A percentile compares a stretch with the other conserved stretches of the same genome.
These are phyloP conservation scores for Ustilago shanxiensis DNA, from an alignment of 1,284 basidiomycete species.

Conservation along the genomic window DNA sequence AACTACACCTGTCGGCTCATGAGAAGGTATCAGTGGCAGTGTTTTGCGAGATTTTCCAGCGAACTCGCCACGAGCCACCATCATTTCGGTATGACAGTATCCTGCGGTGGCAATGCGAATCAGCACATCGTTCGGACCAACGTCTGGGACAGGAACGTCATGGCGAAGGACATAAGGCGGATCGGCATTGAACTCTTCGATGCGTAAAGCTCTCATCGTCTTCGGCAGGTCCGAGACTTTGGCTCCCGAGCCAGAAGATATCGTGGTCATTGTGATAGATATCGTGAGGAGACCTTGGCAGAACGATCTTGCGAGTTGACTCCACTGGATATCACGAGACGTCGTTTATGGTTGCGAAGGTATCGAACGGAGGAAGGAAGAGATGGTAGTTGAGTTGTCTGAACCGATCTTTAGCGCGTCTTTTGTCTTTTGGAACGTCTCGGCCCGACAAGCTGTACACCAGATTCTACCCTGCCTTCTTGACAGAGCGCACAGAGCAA, in stretches of 20 bases:
- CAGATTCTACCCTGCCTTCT: not conserved
- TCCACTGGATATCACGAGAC: not conserved
- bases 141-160: constrained; percentile 28
- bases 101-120: constrained; percentile 51
- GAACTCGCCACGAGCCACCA: constrained; percentile 49
- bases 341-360: not conserved
- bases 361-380: not conserved
- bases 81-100: constrained; percentile 58
- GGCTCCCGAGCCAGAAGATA: constrained; percentile 5
- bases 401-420: too few species aligned
- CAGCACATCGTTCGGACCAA: constrained; percentile 36
- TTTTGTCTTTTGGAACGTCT: too few species aligned
- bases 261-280: not conserved
- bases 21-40: constrained; percentile 45
- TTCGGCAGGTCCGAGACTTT: constrained; percentile 16
- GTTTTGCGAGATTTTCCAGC: constrained; percentile 35
- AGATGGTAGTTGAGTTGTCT: too few species aligned
- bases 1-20: constrained; percentile 58
- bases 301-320: not conserved
- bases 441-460: too few species aligned
- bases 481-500: not conserved
- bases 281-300: not conserved
- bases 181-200: constrained; percentile 38
- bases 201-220: constrained; percentile 28
- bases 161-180: constrained; percentile 39